Evolutionary conservation across 2,329 filamentous ascomycete genomes (phyloP), one percentile per base, ranked within the genome.

Genomic region (Aspergillus calidoustus): DNA sequence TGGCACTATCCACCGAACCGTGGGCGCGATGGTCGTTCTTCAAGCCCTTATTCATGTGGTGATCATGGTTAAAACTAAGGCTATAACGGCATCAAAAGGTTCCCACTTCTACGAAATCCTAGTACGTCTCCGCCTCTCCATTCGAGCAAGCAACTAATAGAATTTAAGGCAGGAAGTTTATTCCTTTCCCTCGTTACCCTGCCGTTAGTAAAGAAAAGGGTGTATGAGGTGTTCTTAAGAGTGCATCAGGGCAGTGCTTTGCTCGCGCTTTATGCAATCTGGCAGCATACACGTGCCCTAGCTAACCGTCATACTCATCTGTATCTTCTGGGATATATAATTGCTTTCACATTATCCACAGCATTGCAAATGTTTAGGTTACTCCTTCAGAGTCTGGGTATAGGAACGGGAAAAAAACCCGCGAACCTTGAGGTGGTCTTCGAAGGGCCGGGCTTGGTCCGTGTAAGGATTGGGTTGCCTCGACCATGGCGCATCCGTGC

Each of bases 401-500:
- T 51, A 17, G 55, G 15, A 30, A 19, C 9, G 6, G 34, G 47
- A 30, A 58, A 30, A n/a, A 58, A 19, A 51, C 28, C 46, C 43
- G 30, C 55, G 41, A 38, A 44, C 17, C 23, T 58, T 9, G 51
- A 19, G 23, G 38, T 38, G 41, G 23, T 34, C 19, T 38, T 41
- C n/a, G 11, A 44, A 43, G 46, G 47, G 43, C 46, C 11, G 7
- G 22, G 43, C 47, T 22, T 48, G 13, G 9, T 50, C 47, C 38
- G 22, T 58, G 23, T 58, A 51, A 58, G 7, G 43, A 13, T 58
- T 9, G 41, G 19, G 19, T 47, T 64, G 8, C 57, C 58, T 28
- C 54, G 59, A n/a, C 65, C 68, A 34, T 69, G 58, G 65, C 61
- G 44, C 25, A 59, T 69, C 8, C 57, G 60, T 52, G 64, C 66